Percentiles rank a stretch among this genome's conserved stretches.
phyloP scores from a whole-genome alignment of 352 stramenopile species.

The Globisporangium emineosum region DNA sequence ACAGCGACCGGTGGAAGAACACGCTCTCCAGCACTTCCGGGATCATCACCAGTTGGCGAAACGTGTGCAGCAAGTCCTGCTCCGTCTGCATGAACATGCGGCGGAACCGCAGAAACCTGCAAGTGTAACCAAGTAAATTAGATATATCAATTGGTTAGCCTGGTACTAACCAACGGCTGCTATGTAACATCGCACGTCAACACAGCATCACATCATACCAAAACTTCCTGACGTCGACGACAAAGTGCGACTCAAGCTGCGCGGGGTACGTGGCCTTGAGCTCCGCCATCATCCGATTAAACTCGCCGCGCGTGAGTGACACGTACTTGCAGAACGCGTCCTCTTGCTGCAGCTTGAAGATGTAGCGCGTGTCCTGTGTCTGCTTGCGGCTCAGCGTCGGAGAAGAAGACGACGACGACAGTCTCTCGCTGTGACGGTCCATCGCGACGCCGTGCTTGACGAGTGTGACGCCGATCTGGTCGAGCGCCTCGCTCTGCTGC shows the following conservation, averaged over 20 bases:
- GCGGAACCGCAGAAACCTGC: conserved; percentile 22
- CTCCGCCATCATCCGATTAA: conserved; percentile 16
- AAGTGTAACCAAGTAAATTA: background rate
- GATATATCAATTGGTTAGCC: background rate
- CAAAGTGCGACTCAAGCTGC: conserved; percentile 23
- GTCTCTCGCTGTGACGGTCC: background rate
- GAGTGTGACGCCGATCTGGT: conserved; percentile 20
- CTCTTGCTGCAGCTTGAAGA: conserved; percentile 19
- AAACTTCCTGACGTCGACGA: conserved; percentile 24
- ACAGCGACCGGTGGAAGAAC: conserved; percentile 20
- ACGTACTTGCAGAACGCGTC: conserved; percentile 19
- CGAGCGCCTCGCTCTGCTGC: background rate
- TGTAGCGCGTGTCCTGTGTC: background rate
- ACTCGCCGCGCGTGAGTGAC: conserved; percentile 18
- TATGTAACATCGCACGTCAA: background rate
- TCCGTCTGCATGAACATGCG: conserved; percentile 16
- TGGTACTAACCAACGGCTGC: too few relatives aligned
- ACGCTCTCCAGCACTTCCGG: conserved; percentile 25
- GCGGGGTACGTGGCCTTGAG: conserved; percentile 19
- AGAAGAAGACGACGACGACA: background rate
- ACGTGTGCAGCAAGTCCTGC: conserved; percentile 25
- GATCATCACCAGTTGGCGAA: conserved; percentile 28
- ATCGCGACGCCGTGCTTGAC: background rate
- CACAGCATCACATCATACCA: conserved; percentile 12
- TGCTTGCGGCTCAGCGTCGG: conserved; percentile 1